Evolutionary conservation across 495 filamentous ascomycete species (phyloP).

Genomic region (Neurospora sp.): DNA sequence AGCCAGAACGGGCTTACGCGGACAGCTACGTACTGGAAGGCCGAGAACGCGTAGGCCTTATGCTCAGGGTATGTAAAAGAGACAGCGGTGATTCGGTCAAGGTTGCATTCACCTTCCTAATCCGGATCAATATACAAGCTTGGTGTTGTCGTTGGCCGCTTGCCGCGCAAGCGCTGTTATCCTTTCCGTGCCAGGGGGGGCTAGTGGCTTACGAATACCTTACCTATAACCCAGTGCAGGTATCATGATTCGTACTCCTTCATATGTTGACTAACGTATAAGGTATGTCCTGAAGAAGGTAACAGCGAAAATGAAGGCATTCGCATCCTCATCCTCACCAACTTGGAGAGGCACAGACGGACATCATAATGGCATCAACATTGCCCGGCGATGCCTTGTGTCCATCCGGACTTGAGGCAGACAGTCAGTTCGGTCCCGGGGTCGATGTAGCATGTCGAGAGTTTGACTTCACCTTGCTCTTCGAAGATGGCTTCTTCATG

Average conservation of each 20-base stretch:
- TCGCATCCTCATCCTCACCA: not conserved
- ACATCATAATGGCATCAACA: not conserved
- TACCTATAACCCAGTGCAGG: not conserved
- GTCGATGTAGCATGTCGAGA: conserved; percentile 18
- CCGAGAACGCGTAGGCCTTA: not conserved
- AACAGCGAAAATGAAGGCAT: not conserved
- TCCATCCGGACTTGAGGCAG: not conserved
- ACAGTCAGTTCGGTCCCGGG: conserved; percentile 19
- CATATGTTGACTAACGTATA: not conserved
- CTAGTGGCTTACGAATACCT: not conserved
- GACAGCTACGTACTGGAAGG: not conserved
- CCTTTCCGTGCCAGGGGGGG: not conserved
- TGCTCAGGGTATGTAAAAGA: not conserved
- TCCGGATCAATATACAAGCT: not conserved
- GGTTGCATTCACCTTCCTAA: not conserved
- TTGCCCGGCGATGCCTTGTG: not conserved
- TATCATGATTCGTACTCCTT: not conserved
- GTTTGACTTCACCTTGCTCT: conserved; percentile 30
- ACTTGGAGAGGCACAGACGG: not conserved
- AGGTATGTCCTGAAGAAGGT: not conserved
- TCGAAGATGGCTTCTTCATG: conserved; percentile 26
- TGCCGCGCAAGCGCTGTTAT: not conserved
- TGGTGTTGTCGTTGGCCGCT: not conserved
- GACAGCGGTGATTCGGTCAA: not conserved
- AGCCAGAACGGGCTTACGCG: not conserved